Base-by-base conservation (phyloP, 352 stramenopile species). In the Phytophthora vignae region DNA sequence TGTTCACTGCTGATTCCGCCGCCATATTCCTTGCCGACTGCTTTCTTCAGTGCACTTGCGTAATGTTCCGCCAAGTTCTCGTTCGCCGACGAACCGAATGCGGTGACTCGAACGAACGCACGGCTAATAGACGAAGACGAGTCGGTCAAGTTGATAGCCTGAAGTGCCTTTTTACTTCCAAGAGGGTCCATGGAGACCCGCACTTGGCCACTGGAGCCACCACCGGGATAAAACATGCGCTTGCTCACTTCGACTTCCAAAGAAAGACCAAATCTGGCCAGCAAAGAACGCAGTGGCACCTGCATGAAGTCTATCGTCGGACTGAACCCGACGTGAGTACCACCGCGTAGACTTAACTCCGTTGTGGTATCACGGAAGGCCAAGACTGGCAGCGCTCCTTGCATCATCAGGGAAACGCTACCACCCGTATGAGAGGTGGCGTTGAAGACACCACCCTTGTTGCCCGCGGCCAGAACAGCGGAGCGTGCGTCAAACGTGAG, bases 251-350 rank as follows among this genome's bases (percentile, higher is more conserved):
- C 62, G 3, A 92, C 29, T 0, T 68, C 61, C 10, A 73, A 66
- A 17, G 29, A 9, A 7, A 87, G 42, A 33, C 84, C 86, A 64
- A 94, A 90, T 7, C 77, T 73, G 1, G 61, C 48, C 0, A 94
- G 70, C 17, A 92, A 55, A 17, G 60, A 40, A 21, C 61, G 29
- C 11, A 94, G 64, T 4, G 79, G 76, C 0, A 81, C 53, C 50
- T 85, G 73, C 68, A 91, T 89, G 38, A 91, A 94, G 55, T 94
- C 86, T 1, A 87, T 74, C 0, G 86, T 73, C 7, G 84, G 86
- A 60, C 83, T 91, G 50, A 91, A 94, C 12, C 69, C 69, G 1
- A 87, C 82, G 64, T 94, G 79, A 0, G 86, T 94, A 1, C 86
- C 86, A 12, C 84, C 86, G 25, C 74, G 56, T 11, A 94, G 68